Evolutionary conservation across 192 early-diverging fungal species (phyloP).

Genomic region (Thoreauomyces humboldtii): DNA sequence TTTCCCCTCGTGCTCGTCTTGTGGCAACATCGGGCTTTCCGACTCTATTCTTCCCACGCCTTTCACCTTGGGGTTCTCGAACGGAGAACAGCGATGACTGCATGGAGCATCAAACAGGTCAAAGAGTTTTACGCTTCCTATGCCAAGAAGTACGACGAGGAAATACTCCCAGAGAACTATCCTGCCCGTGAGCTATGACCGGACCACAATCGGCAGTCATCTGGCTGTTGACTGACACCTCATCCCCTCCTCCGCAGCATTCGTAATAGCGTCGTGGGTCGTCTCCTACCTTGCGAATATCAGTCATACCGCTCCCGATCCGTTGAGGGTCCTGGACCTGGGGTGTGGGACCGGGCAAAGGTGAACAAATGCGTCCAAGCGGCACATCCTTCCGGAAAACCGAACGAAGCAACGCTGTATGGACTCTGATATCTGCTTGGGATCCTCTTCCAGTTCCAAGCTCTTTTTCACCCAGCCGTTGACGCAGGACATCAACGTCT

Average conservation of each 20-base stretch:
- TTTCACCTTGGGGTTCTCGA: no score
- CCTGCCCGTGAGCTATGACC: slow-evolving; percentile 12
- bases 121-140: slow-evolving; percentile 29
- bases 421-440: no score
- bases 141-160: slow-evolving; percentile 28
- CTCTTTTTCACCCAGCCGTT: slow-evolving; percentile 16
- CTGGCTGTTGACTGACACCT: not conserved
- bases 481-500: slow-evolving; percentile 6
- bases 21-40: no score
- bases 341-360: slow-evolving; percentile 36
- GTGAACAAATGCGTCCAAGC: no score
- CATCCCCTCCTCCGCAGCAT: not conserved
- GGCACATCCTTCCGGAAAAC: no score
- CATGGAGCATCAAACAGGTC: slow-evolving; percentile 26
- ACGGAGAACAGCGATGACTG: no score
- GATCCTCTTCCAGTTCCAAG: slow-evolving; percentile 28
- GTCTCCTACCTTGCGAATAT: slow-evolving; percentile 3
- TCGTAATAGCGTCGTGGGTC: slow-evolving; percentile 24
- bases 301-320: not conserved
- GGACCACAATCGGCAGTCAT: not conserved
- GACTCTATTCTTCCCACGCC: no score
- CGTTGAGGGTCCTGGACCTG: slow-evolving; percentile 21
- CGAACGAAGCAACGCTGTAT: no score
- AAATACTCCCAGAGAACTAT: slow-evolving; percentile 23
- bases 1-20: no score